Conservation (phyloP, 169 alveolate genomes). For the Babesia caballi region DNA sequence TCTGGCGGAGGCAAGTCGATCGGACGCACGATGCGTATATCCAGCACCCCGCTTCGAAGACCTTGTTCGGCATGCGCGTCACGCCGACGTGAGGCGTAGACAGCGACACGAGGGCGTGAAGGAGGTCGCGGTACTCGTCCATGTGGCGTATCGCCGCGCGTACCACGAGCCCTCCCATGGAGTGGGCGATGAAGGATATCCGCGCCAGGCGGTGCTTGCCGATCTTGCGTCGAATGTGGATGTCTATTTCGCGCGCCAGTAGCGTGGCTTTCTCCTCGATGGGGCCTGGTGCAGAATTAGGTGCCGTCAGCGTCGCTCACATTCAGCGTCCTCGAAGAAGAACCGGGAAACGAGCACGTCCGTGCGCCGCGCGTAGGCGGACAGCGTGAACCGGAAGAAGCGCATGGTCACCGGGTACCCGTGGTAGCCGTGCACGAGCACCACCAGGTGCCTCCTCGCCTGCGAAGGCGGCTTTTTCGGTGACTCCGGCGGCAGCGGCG, state of each 20-base stretch:
- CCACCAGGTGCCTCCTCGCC: not conserved
- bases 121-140: not conserved
- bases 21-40: conserved; percentile 6
- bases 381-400: not conserved
- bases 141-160: conserved; percentile 30
- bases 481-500: not conserved
- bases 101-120: conserved; percentile 11
- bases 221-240: not conserved
- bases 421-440: conserved; percentile 40
- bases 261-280: not conserved
- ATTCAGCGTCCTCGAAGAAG: conserved; percentile 8
- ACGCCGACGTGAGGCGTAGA: conserved; percentile 28
- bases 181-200: conserved; percentile 17
- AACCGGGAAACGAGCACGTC: not conserved
- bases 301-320: not conserved
- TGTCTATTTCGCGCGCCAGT: conserved; percentile 21
- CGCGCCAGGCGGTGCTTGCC: not conserved
- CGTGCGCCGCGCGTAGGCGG: not conserved
- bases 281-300: not conserved
- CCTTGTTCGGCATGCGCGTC: not conserved
- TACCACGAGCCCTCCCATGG: conserved; percentile 41
- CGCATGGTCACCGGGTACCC: conserved; percentile 14
- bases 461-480: not conserved
- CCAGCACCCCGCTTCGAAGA: not conserved
- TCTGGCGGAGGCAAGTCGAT: conserved; percentile 4